A percentile compares a stretch with the other conserved stretches of the same genome.
These are phyloP conservation scores for Fusarium tuaranense DNA, from an alignment of 2,329 filamentous ascomycete species.

Conservation along the genomic window DNA sequence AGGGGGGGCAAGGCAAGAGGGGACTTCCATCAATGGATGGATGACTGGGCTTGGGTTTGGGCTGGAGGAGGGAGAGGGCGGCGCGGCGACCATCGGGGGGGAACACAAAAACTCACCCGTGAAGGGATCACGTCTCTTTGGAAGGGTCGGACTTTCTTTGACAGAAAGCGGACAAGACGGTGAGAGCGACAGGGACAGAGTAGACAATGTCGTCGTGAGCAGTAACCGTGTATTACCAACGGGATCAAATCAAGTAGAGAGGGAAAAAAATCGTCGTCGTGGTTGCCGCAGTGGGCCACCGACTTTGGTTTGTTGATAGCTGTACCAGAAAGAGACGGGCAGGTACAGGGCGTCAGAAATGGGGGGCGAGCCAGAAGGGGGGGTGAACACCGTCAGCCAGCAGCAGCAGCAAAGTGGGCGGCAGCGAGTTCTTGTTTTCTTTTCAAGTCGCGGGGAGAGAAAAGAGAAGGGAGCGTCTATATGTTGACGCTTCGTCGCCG, in stretches of 20 bases:
- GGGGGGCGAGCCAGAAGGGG: slow-evolving; percentile 32
- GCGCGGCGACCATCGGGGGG: slow-evolving; percentile 33
- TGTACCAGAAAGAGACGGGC: slow-evolving; percentile 40
- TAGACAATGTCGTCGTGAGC: slow-evolving; percentile 18
- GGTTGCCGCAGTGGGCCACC: slow-evolving; percentile 48
- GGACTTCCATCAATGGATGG: slow-evolving; percentile 10
- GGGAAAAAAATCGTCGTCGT: slow-evolving; percentile 47
- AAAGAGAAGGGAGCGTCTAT: slow-evolving; percentile 29
- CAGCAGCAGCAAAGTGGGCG: slow-evolving; percentile 17
- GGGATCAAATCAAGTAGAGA: slow-evolving; percentile 37
- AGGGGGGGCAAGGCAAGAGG: slow-evolving; percentile 34
- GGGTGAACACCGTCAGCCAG: slow-evolving; percentile 41
- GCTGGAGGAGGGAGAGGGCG: slow-evolving; percentile 2
- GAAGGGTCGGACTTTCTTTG: slow-evolving; percentile 33
- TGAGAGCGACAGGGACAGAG: slow-evolving; percentile 20
- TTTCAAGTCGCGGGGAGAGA: slow-evolving; percentile 17
- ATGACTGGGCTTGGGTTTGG: not conserved
- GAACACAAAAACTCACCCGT: slow-evolving; percentile 49
- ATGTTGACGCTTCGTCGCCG: slow-evolving; percentile 42
- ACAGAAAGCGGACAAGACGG: slow-evolving; percentile 32
- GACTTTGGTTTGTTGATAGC: slow-evolving; percentile 43
- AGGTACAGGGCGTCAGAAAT: slow-evolving; percentile 43
- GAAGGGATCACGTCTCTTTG: slow-evolving; percentile 55
- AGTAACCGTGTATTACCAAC: slow-evolving; percentile 27
- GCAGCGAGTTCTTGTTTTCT: slow-evolving; percentile 37